Percentiles rank a stretch among this genome's conserved stretches.
phyloP scores from a whole-genome alignment of 768 basidiomycete genomes.

The Termitomyces sp. region DNA sequence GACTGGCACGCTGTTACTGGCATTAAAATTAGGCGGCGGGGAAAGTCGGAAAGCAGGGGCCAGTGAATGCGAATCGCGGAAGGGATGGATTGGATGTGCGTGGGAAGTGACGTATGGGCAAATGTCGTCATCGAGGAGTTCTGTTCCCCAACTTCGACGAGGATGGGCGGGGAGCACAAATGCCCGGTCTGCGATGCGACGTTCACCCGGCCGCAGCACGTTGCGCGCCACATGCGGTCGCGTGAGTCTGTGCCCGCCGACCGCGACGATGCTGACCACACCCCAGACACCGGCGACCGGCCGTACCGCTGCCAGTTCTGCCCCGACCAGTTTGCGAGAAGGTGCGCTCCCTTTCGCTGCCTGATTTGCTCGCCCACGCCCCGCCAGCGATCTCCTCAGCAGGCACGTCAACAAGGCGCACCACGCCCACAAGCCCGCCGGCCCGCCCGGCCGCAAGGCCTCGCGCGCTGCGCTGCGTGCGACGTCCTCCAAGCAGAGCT shows the following conservation, averaged over 20 bases:
- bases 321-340: conserved; percentile 86
- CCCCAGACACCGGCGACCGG: conserved; percentile 78
- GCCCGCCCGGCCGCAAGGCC: conserved; percentile 56
- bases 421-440: conserved; percentile 59
- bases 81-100: not conserved
- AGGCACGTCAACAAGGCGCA: conserved; percentile 87
- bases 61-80: no score
- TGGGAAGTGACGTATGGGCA: conserved; percentile 8
- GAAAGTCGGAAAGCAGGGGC: no score
- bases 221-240: conserved; percentile 78
- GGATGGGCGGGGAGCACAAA: conserved; percentile 79
- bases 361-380: not conserved
- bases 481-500: conserved; percentile 59
- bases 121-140: conserved; percentile 4
- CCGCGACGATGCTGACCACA: conserved; percentile 1
- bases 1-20: no score
- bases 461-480: conserved; percentile 49
- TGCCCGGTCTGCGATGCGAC: conserved; percentile 86
- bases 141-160: not conserved
- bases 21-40: no score
- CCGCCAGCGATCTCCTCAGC: conserved; percentile 73
- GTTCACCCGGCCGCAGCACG: conserved; percentile 86
- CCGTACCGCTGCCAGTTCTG: conserved; percentile 86
- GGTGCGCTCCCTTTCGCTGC: conserved; percentile 37
- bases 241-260: not conserved